These are phyloP conservation scores for Ilyonectria robusta DNA, from an alignment of 2,329 filamentous ascomycete genomes.

Conservation along the genomic window DNA sequence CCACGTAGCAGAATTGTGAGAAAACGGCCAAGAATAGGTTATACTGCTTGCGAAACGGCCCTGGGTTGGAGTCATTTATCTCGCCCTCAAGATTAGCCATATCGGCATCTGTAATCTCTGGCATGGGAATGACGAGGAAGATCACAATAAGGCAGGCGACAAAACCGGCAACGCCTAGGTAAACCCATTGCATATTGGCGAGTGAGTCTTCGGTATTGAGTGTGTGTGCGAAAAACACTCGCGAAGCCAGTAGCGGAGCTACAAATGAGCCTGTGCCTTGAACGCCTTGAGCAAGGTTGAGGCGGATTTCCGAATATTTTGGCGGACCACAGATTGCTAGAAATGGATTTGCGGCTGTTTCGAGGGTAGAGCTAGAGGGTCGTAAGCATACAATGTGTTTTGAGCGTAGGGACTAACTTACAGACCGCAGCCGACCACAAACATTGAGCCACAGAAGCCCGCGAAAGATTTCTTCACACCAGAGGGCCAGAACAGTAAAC, in stretches of 20 bases:
- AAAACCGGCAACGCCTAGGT: constrained; percentile 73
- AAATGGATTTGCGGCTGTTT: constrained; percentile 64
- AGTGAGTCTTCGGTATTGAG: constrained; percentile 64
- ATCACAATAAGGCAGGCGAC: constrained; percentile 69
- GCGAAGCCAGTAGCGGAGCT: constrained; percentile 70
- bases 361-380: constrained; percentile 54
- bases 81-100: constrained; percentile 68
- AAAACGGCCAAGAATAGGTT: constrained; percentile 73
- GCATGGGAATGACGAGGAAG: constrained; percentile 68
- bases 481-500: constrained; percentile 71
- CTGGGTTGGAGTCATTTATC: constrained; percentile 57
- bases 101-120: constrained; percentile 72
- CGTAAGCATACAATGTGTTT: neutral
- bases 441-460: constrained; percentile 72
- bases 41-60: constrained; percentile 71
- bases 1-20: constrained; percentile 75
- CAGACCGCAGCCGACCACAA: constrained; percentile 56
- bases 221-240: constrained; percentile 73
- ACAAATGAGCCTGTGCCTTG: constrained; percentile 71
- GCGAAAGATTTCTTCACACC: constrained; percentile 68
- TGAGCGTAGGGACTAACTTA: constrained; percentile 48
- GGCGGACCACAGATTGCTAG: constrained; percentile 68
- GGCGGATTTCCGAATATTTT: constrained; percentile 69
- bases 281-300: constrained; percentile 72
- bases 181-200: constrained; percentile 75